Conservation (phyloP, 176 grass and related monocot species). For the Phragmites australis region DNA sequence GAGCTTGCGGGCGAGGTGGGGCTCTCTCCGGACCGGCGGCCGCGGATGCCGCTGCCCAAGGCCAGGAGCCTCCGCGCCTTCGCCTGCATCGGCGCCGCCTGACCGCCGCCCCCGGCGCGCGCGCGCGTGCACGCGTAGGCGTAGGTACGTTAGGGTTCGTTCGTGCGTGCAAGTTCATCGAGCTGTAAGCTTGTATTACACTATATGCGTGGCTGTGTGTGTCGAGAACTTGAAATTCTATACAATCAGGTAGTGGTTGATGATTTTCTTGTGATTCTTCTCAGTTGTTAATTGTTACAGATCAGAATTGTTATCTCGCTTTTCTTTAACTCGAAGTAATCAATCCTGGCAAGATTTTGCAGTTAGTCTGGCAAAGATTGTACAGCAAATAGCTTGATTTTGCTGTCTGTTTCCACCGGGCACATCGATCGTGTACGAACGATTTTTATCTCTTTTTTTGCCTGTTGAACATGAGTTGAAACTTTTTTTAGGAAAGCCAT, state of each 20-base stretch:
- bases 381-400: neutral
- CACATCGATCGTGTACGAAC: neutral
- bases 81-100: slow-evolving; percentile 15
- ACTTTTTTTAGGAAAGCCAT: too few species aligned
- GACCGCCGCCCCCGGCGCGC: neutral
- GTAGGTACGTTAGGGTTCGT: neutral
- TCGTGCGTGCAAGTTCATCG: neutral
- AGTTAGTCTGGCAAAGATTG: neutral
- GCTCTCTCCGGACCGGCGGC: slow-evolving; percentile 25
- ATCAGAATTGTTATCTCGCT: neutral
- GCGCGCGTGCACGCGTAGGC: neutral
- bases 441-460: too few species aligned
- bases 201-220: neutral
- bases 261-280: neutral
- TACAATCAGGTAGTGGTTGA: neutral
- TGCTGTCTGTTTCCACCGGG: neutral
- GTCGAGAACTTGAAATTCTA: neutral
- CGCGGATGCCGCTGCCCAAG: slow-evolving; percentile 48
- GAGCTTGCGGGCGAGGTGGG: slow-evolving; percentile 52
- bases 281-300: neutral
- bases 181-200: too few species aligned
- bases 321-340: neutral
- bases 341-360: neutral
- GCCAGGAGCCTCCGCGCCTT: slow-evolving; percentile 58
- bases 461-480: too few species aligned